phyloP scores from a whole-genome alignment of 345 rosid genomes.

The Eucalyptus sp. region DNA sequence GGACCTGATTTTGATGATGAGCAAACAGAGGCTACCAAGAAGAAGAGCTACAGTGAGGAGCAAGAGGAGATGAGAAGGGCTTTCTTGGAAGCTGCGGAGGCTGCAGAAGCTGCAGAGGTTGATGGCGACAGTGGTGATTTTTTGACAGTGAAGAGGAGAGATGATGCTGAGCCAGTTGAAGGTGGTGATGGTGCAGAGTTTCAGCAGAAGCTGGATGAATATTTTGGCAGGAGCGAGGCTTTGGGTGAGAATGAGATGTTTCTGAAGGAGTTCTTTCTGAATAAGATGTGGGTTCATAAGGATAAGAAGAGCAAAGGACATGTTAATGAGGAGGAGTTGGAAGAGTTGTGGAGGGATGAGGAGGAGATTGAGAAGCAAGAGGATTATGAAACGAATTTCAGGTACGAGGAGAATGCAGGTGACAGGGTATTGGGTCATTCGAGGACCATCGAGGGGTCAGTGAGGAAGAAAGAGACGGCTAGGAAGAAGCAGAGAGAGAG shows the following conservation, averaged over 20 bases:
- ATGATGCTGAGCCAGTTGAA: slow-evolving; percentile 10
- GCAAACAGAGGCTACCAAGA: background rate
- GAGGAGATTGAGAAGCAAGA: slow-evolving; percentile 47
- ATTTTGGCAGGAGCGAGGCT: slow-evolving; percentile 35
- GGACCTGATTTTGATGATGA: slow-evolving; percentile 49
- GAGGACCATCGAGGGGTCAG: slow-evolving; percentile 64
- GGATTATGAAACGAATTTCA: slow-evolving; percentile 43
- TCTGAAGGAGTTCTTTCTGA: slow-evolving; percentile 56
- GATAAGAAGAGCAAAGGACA: slow-evolving; percentile 8
- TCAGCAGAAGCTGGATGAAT: slow-evolving; percentile 42
- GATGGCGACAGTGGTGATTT: slow-evolving; percentile 29
- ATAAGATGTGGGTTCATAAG: slow-evolving; percentile 67
- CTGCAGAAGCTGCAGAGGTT: slow-evolving; percentile 16
- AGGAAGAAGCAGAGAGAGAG: slow-evolving; percentile 69
- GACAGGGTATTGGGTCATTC: slow-evolving; percentile 69
- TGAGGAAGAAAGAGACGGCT: slow-evolving; percentile 63
- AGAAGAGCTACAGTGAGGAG: slow-evolving; percentile 40
- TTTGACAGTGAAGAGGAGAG: slow-evolving; percentile 28
- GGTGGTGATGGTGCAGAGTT: slow-evolving; percentile 14
- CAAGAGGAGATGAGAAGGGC: slow-evolving; percentile 50
- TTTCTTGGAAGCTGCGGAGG: slow-evolving; percentile 42
- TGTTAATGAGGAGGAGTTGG: slow-evolving; percentile 31
- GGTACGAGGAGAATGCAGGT: slow-evolving; percentile 60
- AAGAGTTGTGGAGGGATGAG: slow-evolving; percentile 43
- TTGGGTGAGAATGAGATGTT: slow-evolving; percentile 42